Percentiles rank a stretch among this genome's conserved stretches.
Conservation (phyloP, 2,329 filamentous ascomycete genomes). For the Didymella lethalis region DNA sequence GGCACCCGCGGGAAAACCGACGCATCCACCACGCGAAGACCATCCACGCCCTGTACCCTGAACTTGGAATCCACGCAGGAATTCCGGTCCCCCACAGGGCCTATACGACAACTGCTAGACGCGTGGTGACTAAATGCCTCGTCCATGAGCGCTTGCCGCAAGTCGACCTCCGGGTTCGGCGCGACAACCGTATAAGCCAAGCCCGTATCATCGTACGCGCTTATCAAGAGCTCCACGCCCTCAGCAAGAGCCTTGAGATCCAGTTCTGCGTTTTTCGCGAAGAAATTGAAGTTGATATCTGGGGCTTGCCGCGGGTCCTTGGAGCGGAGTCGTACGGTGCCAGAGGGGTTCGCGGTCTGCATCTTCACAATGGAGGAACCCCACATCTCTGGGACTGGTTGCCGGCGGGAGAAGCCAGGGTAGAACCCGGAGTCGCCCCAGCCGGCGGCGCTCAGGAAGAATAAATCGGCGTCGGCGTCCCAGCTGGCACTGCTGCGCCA, state of each 20-base stretch:
- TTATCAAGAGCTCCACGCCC: constrained; percentile 5
- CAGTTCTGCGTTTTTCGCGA: constrained; percentile 5
- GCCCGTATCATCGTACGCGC: not conserved
- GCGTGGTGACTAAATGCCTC: constrained; percentile 23
- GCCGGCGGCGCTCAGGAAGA: not conserved
- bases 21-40: constrained; percentile 68
- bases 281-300: constrained; percentile 54
- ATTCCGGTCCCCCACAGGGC: constrained; percentile 7
- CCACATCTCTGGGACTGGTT: constrained; percentile 24
- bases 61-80: constrained; percentile 27
- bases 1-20: constrained; percentile 62
- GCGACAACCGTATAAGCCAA: not conserved
- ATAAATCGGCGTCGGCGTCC: not conserved
- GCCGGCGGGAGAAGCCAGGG: not conserved
- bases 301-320: constrained; percentile 68
- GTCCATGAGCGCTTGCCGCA: not conserved
- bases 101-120: constrained; percentile 19
- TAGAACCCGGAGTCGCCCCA: not conserved
- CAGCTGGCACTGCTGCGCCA: not conserved
- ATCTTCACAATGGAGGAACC: constrained; percentile 61
- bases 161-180: not conserved
- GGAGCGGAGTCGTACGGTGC: constrained; percentile 66
- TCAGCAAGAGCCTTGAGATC: constrained; percentile 22
- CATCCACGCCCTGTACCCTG: constrained; percentile 45
- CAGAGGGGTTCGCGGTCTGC: constrained; percentile 65